Conservation (phyloP, 345 rosid species). For the Conringia planisiliqua region DNA sequence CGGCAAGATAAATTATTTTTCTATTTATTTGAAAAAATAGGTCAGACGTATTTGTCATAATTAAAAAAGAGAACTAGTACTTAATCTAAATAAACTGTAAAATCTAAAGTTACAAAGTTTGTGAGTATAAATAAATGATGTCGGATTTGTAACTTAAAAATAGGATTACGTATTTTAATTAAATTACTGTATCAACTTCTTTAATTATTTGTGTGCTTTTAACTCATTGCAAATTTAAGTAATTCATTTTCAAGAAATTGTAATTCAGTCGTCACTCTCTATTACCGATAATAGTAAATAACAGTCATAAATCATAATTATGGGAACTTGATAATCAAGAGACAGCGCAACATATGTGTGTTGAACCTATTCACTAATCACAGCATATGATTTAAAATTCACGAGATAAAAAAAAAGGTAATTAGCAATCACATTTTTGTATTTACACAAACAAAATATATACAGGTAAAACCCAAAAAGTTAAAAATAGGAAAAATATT, state of each 20-base stretch:
- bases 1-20: not conserved
- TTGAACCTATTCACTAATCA: not conserved
- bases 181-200: not conserved
- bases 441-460: constrained; percentile 9
- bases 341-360: not conserved
- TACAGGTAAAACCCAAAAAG: not conserved
- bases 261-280: not conserved
- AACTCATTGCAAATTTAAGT: not conserved
- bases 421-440: not conserved
- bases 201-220: not conserved
- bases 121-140: no score
- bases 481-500: not conserved
- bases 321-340: not conserved
- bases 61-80: not conserved
- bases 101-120: no score
- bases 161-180: no score
- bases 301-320: not conserved
- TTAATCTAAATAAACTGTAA: not conserved
- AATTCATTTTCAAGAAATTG: not conserved
- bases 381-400: not conserved
- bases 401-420: not conserved
- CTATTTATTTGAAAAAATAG: no score
- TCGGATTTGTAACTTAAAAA: no score
- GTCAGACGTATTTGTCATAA: no score
- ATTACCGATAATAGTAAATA: not conserved